Percentiles rank a stretch among this genome's conserved stretches.
These are phyloP conservation scores for Penicillium sp. DNA, from an alignment of 2,329 filamentous ascomycete genomes.

Conservation along the genomic window DNA sequence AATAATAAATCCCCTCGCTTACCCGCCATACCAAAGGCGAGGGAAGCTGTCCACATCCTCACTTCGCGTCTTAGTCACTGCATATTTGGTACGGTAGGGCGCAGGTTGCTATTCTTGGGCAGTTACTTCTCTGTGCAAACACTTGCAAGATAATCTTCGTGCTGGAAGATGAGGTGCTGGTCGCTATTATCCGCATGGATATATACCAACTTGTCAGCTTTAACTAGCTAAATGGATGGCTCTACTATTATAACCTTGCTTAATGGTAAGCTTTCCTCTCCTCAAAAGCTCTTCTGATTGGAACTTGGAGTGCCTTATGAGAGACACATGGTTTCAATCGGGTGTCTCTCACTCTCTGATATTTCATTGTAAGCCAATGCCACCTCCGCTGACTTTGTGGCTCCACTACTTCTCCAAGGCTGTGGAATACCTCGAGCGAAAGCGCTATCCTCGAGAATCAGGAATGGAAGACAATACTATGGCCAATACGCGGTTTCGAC, in stretches of 20 bases:
- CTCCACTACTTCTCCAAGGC: not conserved
- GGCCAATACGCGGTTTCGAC: conserved; percentile 5
- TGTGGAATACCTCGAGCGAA: conserved; percentile 11
- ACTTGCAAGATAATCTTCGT: conserved; percentile 4
- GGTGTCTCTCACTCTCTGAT: conserved; percentile 9
- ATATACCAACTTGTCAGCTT: conserved; percentile 14
- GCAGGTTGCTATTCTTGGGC: conserved; percentile 8
- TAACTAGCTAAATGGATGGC: conserved; percentile 11
- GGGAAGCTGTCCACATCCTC: conserved; percentile 2
- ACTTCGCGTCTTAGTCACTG: conserved; percentile 7
- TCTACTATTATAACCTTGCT: conserved; percentile 12
- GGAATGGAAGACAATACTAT: conserved; percentile 16
- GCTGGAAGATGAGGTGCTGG: conserved; percentile 8
- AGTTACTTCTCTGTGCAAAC: conserved; percentile 3
- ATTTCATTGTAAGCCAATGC: conserved; percentile 8
- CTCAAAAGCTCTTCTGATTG: not conserved
- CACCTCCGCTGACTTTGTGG: too few species aligned
- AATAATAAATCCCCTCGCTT: not conserved
- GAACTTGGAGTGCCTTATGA: conserved; percentile 8
- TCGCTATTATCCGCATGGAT: conserved; percentile 10
- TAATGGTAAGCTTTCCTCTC: not conserved
- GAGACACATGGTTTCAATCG: conserved; percentile 12
- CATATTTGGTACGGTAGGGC: conserved; percentile 8
- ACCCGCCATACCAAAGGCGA: conserved; percentile 1
- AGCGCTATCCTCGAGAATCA: conserved; percentile 13